Evolutionary conservation across 2,329 filamentous ascomycete genomes (phyloP).

Genomic region (Monascus ruber): DNA sequence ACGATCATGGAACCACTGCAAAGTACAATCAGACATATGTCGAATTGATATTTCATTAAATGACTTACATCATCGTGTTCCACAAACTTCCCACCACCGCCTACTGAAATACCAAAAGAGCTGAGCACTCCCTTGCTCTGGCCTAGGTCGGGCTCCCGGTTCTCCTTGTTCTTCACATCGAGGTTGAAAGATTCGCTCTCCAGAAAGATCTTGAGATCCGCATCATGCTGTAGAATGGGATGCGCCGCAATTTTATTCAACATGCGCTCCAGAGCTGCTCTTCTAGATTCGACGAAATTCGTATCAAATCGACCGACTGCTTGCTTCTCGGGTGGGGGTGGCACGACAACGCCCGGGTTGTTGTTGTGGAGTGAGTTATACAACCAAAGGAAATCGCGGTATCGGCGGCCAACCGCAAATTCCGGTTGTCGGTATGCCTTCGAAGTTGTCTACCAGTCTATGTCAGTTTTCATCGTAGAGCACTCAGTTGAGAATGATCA

Average conservation of each 20-base stretch:
- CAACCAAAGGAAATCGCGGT: slow-evolving; percentile 95
- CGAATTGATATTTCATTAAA: slow-evolving; percentile 1
- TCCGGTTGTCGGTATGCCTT: slow-evolving; percentile 90
- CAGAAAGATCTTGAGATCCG: slow-evolving; percentile 87
- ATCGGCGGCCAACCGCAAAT: slow-evolving; percentile 86
- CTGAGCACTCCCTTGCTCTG: slow-evolving; percentile 93
- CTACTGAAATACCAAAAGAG: slow-evolving; percentile 67
- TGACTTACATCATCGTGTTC: slow-evolving; percentile 83
- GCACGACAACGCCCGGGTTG: slow-evolving; percentile 88
- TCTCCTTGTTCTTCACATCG: slow-evolving; percentile 95
- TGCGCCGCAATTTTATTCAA: slow-evolving; percentile 89
- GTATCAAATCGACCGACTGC: slow-evolving; percentile 90
- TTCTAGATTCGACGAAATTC: slow-evolving; percentile 88
- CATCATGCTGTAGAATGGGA: slow-evolving; percentile 81
- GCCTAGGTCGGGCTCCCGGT: slow-evolving; percentile 69
- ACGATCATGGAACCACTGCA: slow-evolving; percentile 92
- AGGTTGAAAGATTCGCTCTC: slow-evolving; percentile 94
- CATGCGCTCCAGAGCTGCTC: slow-evolving; percentile 92
- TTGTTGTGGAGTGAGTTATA: slow-evolving; percentile 91
- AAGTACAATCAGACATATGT: slow-evolving; percentile 9
- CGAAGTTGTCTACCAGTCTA: slow-evolving; percentile 61
- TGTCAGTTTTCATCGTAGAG: slow-evolving; percentile 1
- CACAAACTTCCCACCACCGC: slow-evolving; percentile 74
- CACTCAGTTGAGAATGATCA: slow-evolving; percentile 1
- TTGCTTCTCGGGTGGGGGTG: slow-evolving; percentile 94